phyloP scores from a whole-genome alignment of 2,329 filamentous ascomycete species.

The Monosporascus sp. region DNA sequence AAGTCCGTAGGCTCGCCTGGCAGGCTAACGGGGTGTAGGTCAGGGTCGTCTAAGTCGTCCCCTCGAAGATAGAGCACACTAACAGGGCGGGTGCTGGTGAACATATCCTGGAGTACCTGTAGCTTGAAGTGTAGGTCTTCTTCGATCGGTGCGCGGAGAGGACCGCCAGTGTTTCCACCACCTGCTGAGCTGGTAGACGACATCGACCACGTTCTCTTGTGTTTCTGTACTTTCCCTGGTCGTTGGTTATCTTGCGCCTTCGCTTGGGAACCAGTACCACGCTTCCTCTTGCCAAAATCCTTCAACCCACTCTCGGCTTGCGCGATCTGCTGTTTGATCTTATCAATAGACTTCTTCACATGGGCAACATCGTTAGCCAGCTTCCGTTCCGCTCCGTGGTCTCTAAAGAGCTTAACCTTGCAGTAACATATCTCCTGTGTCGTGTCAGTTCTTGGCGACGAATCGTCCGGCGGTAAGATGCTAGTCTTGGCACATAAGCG shows the following conservation, averaged over 20 bases:
- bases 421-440: slow-evolving; percentile 79
- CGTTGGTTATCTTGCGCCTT: slow-evolving; percentile 49
- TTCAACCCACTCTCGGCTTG: slow-evolving; percentile 67
- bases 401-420: slow-evolving; percentile 94
- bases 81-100: slow-evolving; percentile 72
- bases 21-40: slow-evolving; percentile 69
- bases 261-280: slow-evolving; percentile 37
- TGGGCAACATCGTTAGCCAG: slow-evolving; percentile 91
- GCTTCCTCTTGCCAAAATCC: slow-evolving; percentile 61
- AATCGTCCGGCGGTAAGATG: slow-evolving; percentile 48
- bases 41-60: slow-evolving; percentile 72
- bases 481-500: slow-evolving; percentile 88
- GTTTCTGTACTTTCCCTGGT: slow-evolving; percentile 79
- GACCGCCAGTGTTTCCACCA: slow-evolving; percentile 33
- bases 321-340: slow-evolving; percentile 86
- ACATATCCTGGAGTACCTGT: slow-evolving; percentile 79
- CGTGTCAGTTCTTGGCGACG: slow-evolving; percentile 39
- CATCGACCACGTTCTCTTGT: slow-evolving; percentile 94
- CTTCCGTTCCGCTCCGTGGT: slow-evolving; percentile 92
- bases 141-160: slow-evolving; percentile 48
- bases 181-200: slow-evolving; percentile 67
- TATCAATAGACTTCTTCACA: slow-evolving; percentile 94
- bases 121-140: slow-evolving; percentile 78
- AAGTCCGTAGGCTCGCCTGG: slow-evolving; percentile 62
- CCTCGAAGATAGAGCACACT: slow-evolving; percentile 75